These are phyloP conservation scores for Dorcoceras hygrometricum DNA, from an alignment of 257 asterid genomes.

Conservation along the genomic window DNA sequence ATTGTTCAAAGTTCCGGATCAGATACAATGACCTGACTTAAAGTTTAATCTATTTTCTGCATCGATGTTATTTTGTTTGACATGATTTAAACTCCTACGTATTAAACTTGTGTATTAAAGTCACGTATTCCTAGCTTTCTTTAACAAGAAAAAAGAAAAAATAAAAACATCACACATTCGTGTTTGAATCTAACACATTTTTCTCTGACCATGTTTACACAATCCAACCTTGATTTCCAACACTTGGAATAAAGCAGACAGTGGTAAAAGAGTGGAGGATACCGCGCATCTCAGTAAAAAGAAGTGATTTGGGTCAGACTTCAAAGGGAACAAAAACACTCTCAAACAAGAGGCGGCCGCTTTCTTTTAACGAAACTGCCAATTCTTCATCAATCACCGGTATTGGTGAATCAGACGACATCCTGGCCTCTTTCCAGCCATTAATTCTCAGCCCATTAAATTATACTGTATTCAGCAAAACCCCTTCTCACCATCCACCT, in stretches of 20 bases:
- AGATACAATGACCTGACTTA: no score
- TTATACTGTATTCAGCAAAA: constrained; percentile 30
- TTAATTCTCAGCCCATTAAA: constrained; percentile 22
- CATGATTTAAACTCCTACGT: no score
- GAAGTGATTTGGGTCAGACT: not conserved
- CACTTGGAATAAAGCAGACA: not conserved
- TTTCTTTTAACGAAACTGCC: not conserved
- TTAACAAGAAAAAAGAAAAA: not conserved
- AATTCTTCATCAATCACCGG: constrained; percentile 21
- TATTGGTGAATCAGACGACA: constrained; percentile 25
- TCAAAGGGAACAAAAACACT: no score
- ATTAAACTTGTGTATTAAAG: no score
- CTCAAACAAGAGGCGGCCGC: not conserved
- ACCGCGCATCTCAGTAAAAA: no score
- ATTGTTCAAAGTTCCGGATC: no score
- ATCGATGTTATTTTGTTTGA: no score
- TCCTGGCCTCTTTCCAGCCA: constrained; percentile 31
- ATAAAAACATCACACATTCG: not conserved
- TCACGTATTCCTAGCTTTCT: not conserved
- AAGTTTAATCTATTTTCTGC: no score
- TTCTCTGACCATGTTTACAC: no score
- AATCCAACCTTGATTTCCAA: no score
- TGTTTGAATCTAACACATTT: no score
- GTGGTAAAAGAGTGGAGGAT: constrained; percentile 31
- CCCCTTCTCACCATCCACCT: constrained; percentile 17